Percentiles rank a stretch among this genome's conserved stretches.
These are phyloP conservation scores for Barbatosphaeria neglecta DNA, from an alignment of 495 filamentous ascomycete genomes.

Conservation along the genomic window DNA sequence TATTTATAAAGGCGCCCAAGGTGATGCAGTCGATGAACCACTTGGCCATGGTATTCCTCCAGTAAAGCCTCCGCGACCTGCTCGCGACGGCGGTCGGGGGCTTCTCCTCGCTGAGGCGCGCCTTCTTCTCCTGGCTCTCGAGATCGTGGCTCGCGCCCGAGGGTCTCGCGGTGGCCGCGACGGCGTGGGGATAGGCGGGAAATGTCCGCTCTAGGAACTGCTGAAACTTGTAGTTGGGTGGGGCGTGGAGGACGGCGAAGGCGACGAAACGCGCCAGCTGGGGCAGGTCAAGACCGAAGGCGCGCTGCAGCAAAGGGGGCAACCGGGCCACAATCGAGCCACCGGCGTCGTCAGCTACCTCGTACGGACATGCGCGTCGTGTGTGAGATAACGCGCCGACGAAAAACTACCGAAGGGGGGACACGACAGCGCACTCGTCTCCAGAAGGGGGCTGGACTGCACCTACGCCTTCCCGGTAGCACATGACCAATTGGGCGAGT, in stretches of 20 bases:
- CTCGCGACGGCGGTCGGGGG: not conserved
- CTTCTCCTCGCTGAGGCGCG: not conserved
- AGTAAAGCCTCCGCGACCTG: slow-evolving; percentile 8
- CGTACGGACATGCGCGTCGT: not conserved
- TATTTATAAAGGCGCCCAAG: slow-evolving; percentile 20
- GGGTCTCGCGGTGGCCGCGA: slow-evolving; percentile 2
- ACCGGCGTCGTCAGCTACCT: not conserved
- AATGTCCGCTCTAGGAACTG: slow-evolving; percentile 18
- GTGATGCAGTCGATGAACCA: slow-evolving; percentile 25
- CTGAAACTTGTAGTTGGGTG: slow-evolving; percentile 22
- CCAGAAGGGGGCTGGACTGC: too few relatives aligned
- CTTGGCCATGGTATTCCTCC: slow-evolving; percentile 16
- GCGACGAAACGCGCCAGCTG: slow-evolving; percentile 19
- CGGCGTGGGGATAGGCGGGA: slow-evolving; percentile 14
- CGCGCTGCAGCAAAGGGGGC: not conserved
- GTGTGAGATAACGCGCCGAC: too few relatives aligned
- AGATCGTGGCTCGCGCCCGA: not conserved
- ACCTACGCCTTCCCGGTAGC: not conserved
- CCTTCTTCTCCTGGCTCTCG: slow-evolving; percentile 15
- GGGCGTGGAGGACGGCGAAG: slow-evolving; percentile 15
- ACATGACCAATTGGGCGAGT: not conserved
- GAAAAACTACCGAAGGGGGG: too few relatives aligned
- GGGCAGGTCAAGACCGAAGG: slow-evolving; percentile 13
- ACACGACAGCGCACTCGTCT: too few relatives aligned
- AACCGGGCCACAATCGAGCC: too few relatives aligned